Evolutionary conservation across 2,329 filamentous ascomycete genomes (phyloP), one percentile per base, ranked within the genome.

Genomic region (Corynespora cassiicola): DNA sequence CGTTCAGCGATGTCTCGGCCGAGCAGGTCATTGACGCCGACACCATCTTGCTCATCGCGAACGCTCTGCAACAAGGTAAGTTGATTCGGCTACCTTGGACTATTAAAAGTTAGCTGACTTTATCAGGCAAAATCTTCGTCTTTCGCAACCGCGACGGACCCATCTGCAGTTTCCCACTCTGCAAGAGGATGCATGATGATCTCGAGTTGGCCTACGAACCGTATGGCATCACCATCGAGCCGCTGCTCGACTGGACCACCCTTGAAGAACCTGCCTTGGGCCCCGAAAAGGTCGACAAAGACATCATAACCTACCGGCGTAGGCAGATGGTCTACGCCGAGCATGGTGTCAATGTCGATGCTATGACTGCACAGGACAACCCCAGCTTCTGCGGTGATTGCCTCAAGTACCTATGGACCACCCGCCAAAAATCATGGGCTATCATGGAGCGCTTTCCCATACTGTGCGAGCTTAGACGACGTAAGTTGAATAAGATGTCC

Each of bases 301-400:
- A 30, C 5, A 32, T 52, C 2, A 19, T 47, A 10, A 11, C 37
- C 12, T 49, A 49, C 29, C 31, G 40, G 7, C 52, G 52, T 4
- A 36, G 44, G 16, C 43, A 36, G 6, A 19, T 24, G 30, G 44
- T 42, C 27, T 45, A 45, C 16, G 10, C 29, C 6, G 39, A 48
- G n/a, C 29, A 31, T 6, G 31, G 29, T 6, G 30, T 47, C 3
- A 30, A 17, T 14, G 12, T 16, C 10, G 15, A 26, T 9, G 24
- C 22, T 11, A 20, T 44, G 10, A 32, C 30, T 2, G 31, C 34
- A 4, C 21, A 32, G 12, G 12, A 41, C 17, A 16, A 18, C 10
- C 18, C 24, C 7, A 26, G 32, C 5, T 56, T 43, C 24, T 56
- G 52, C 9, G 9, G 34, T 10, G 25, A 36, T 6, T 56, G 52